Evolutionary conservation across 345 rosid genomes (phyloP).

Genomic region (Turritis glabra): DNA sequence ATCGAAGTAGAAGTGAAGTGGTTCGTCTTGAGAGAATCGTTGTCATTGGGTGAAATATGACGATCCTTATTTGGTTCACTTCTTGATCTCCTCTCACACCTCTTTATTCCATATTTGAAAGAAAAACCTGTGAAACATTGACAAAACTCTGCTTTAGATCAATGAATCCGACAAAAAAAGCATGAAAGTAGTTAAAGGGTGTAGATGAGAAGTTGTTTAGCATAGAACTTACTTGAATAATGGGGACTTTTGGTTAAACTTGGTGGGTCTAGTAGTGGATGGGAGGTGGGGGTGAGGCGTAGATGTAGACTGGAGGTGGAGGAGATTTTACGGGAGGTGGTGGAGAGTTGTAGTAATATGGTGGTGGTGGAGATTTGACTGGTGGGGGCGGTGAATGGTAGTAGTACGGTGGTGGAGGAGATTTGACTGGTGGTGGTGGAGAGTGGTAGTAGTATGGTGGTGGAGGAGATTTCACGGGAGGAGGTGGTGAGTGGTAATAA

Average conservation of each 20-base stretch:
- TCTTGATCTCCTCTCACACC: constrained; percentile 41
- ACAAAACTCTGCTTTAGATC: neutral
- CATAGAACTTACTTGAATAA: constrained; percentile 23
- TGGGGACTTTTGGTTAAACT: neutral
- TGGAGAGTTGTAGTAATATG: constrained; percentile 37
- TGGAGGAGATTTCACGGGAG: constrained; percentile 19
- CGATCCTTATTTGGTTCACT: constrained; percentile 30
- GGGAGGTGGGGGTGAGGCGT: constrained; percentile 42
- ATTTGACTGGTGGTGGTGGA: constrained; percentile 24
- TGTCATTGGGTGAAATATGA: constrained; percentile 17
- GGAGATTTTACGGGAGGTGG: constrained; percentile 33
- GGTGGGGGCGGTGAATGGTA: too few species aligned
- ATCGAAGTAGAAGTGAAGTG: constrained; percentile 41
- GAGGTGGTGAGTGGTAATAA: constrained; percentile 39
- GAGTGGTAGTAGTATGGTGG: constrained; percentile 32
- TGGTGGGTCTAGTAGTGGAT: constrained; percentile 28
- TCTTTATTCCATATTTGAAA: constrained; percentile 54
- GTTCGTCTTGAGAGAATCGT: constrained; percentile 30
- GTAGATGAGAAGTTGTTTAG: neutral
- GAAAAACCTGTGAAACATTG: constrained; percentile 45
- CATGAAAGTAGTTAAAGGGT: neutral
- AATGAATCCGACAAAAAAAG: neutral
- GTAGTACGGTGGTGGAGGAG: too few species aligned
- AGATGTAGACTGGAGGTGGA: constrained; percentile 37
- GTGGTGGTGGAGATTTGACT: constrained; percentile 22